These are phyloP conservation scores for Chamaenerion angustifolium DNA, from an alignment of 345 rosid genomes.

Conservation along the genomic window DNA sequence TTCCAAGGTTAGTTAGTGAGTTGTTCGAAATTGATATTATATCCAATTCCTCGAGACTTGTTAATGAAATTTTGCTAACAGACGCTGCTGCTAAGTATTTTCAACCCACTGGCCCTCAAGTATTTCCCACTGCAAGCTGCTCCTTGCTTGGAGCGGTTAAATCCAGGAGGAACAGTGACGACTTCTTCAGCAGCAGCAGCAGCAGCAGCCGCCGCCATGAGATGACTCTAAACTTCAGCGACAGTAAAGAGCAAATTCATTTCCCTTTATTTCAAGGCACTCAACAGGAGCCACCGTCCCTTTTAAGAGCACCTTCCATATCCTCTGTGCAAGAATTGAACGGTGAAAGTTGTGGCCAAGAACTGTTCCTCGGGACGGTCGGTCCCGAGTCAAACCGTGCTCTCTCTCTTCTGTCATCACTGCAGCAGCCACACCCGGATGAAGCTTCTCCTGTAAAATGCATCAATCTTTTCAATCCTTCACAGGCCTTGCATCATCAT, in stretches of 20 bases:
- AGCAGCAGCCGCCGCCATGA: conserved; percentile 5
- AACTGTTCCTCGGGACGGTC: conserved; percentile 21
- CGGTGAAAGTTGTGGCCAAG: conserved; percentile 20
- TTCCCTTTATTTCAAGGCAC: conserved; percentile 30
- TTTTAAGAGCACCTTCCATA: conserved; percentile 13
- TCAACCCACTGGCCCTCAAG: conserved; percentile 29
- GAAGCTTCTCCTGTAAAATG: conserved; percentile 15
- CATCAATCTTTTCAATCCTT: conserved; percentile 24
- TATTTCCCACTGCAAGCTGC: conserved; percentile 21
- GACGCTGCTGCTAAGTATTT: conserved; percentile 32
- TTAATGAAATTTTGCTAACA: conserved; percentile 5
- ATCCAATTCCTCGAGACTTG: not conserved
- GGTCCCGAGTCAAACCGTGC: conserved; percentile 24
- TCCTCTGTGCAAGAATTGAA: conserved; percentile 6
- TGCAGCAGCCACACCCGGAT: conserved; percentile 15
- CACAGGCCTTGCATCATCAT: conserved; percentile 19
- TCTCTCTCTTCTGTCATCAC: conserved; percentile 91
- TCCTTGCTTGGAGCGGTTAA: conserved; percentile 28
- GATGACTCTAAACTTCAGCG: conserved; percentile 21
- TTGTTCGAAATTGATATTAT: too few species aligned
- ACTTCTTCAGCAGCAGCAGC: not conserved
- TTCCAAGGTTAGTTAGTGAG: conserved; percentile 26
- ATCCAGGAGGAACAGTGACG: conserved; percentile 15
- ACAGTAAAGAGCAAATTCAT: conserved; percentile 22
- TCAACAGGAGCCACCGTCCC: conserved; percentile 16